Percentiles rank a stretch among this genome's conserved stretches.
Evolutionary conservation across 164 flowering plant species (phyloP).

Genomic region (Liquidambar formosana): DNA sequence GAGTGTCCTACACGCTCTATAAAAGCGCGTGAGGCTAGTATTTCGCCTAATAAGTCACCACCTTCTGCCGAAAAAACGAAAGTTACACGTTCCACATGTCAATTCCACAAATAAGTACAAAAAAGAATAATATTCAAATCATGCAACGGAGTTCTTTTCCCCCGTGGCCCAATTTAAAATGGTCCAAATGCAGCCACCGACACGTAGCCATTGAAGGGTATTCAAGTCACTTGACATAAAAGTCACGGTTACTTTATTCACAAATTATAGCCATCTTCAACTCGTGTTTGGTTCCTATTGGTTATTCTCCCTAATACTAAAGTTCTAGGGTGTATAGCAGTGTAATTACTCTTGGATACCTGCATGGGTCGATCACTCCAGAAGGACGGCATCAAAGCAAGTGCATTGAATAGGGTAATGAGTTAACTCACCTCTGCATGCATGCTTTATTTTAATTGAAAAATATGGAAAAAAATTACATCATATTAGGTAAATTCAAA

Average conservation of each 20-base stretch:
- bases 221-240: background rate
- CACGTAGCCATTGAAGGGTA: background rate
- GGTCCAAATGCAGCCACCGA: no score
- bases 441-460: no score
- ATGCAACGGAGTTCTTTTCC: background rate
- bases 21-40: constrained; percentile 5
- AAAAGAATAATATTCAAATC: background rate
- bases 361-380: no score
- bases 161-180: background rate
- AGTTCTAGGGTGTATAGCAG: no score
- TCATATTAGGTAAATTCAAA: no score
- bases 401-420: no score
- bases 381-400: no score
- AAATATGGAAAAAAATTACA: no score
- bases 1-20: background rate
- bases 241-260: no score
- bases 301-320: background rate
- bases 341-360: no score
- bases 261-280: no score
- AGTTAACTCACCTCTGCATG: no score
- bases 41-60: background rate
- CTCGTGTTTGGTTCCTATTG: background rate
- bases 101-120: background rate
- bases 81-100: constrained; percentile 19
- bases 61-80: constrained; percentile 15